Conservation (phyloP, 495 filamentous ascomycete genomes). For the Penicillium crystallinum region DNA sequence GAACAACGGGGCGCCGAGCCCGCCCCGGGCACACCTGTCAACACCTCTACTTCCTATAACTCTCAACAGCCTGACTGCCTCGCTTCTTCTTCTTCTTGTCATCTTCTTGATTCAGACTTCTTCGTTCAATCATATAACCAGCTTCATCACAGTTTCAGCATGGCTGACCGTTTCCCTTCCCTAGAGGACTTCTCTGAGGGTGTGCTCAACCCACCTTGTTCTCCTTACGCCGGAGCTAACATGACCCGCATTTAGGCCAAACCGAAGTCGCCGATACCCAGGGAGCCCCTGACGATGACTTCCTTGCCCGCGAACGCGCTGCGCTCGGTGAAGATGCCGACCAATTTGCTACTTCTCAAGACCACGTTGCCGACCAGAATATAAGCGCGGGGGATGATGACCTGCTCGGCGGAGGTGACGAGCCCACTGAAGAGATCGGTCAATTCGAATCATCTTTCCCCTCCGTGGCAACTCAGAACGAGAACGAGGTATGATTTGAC, state of each 20-base stretch:
- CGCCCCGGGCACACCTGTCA: constrained; percentile 28
- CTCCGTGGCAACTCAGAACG: constrained; percentile 57
- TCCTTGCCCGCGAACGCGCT: constrained; percentile 84
- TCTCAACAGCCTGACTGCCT: neutral
- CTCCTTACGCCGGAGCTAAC: constrained; percentile 13
- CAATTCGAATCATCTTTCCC: constrained; percentile 88
- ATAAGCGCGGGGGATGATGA: constrained; percentile 59
- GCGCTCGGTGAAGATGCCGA: constrained; percentile 86
- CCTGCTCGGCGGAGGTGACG: constrained; percentile 58
- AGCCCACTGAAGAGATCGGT: constrained; percentile 50
- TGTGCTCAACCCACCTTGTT: constrained; percentile 38
- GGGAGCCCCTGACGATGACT: constrained; percentile 56
- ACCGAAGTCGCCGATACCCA: constrained; percentile 48
- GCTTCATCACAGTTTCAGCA: constrained; percentile 31
- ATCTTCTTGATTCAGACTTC: neutral
- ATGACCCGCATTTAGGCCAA: constrained; percentile 47
- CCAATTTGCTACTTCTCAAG: constrained; percentile 77
- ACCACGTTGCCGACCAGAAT: constrained; percentile 51
- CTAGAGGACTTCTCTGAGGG: constrained; percentile 94
- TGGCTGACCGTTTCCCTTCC: constrained; percentile 96
- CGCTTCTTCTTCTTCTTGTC: neutral
- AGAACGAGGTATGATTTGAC: constrained; percentile 63
- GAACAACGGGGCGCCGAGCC: constrained; percentile 27
- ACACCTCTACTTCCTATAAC: constrained; percentile 10
- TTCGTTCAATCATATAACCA: constrained; percentile 1